Conservation (phyloP, 768 basidiomycete genomes). For the Tylopilus cervinicoccineus region DNA sequence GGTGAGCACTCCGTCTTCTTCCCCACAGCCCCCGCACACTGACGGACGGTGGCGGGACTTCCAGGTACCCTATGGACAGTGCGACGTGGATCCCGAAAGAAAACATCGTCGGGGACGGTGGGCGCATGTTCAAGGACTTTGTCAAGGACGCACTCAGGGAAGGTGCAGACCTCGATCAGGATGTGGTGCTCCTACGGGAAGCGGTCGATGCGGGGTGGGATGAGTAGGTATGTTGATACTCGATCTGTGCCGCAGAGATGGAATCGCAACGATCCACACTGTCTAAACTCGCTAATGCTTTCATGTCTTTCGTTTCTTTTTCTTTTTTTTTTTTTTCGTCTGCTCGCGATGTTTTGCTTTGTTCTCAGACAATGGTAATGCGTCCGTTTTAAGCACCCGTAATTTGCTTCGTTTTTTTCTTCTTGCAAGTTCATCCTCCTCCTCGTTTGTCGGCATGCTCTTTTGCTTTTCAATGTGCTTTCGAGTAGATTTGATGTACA, state of each 20-base stretch:
- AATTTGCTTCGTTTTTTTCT: not conserved
- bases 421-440: not conserved
- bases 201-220: conserved; percentile 20
- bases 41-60: not conserved
- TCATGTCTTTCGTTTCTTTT: too few relatives aligned
- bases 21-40: not conserved
- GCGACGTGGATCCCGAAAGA: conserved; percentile 31
- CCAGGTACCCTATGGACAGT: conserved; percentile 26
- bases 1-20: conserved; percentile 14
- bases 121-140: conserved; percentile 16
- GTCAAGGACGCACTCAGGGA: conserved; percentile 13
- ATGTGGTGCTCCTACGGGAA: conserved; percentile 21
- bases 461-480: not conserved
- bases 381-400: too few relatives aligned
- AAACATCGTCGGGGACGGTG: conserved; percentile 20
- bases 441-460: not conserved
- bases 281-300: not conserved
- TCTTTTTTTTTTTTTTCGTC: not conserved
- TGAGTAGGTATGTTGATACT: not conserved
- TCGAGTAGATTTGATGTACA: not conserved
- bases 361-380: too few relatives aligned
- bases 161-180: conserved; percentile 14
- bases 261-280: not conserved
- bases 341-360: too few relatives aligned
- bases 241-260: too few relatives aligned